A percentile compares a stretch with the other conserved stretches of the same genome.
These are phyloP conservation scores for Fusarium verticillioides DNA, from an alignment of 2,329 filamentous ascomycete genomes.

Conservation along the genomic window DNA sequence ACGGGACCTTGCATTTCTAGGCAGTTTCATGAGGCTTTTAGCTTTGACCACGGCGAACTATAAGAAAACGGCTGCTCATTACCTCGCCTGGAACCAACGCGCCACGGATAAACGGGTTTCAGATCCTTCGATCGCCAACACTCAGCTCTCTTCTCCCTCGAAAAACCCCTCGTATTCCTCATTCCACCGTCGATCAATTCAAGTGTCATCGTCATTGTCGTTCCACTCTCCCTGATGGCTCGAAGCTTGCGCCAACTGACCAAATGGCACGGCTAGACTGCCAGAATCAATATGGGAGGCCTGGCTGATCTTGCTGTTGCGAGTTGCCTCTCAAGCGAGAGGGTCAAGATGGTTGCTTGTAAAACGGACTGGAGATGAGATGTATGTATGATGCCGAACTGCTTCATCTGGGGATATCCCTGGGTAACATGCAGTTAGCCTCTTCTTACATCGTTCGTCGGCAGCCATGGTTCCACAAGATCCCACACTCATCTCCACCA, in stretches of 20 bases:
- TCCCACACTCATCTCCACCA: slow-evolving; percentile 39
- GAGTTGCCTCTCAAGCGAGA: slow-evolving; percentile 3
- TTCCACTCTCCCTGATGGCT: slow-evolving; percentile 32
- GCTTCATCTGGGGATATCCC: slow-evolving; percentile 3
- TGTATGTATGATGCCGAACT: not conserved
- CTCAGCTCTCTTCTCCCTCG: slow-evolving; percentile 10
- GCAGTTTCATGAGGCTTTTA: not conserved
- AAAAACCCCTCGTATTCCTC: slow-evolving; percentile 8
- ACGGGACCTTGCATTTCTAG: not conserved
- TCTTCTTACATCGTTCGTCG: slow-evolving; percentile 21
- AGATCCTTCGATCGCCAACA: slow-evolving; percentile 10
- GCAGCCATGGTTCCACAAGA: slow-evolving; percentile 33
- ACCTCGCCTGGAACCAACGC: slow-evolving; percentile 1
- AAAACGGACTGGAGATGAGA: not conserved
- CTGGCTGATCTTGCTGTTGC: not conserved
- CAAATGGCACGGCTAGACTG: not conserved
- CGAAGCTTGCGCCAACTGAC: slow-evolving; percentile 8
- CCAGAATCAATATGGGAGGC: not conserved
- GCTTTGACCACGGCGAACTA: not conserved
- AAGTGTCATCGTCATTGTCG: slow-evolving; percentile 27
- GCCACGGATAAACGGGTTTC: slow-evolving; percentile 24
- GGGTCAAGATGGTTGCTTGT: not conserved
- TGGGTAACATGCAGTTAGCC: slow-evolving; percentile 27
- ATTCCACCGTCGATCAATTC: slow-evolving; percentile 32
- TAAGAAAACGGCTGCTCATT: slow-evolving; percentile 5